These are phyloP conservation scores for Crassisporium funariophilum DNA, from an alignment of 768 basidiomycete genomes.

Conservation along the genomic window DNA sequence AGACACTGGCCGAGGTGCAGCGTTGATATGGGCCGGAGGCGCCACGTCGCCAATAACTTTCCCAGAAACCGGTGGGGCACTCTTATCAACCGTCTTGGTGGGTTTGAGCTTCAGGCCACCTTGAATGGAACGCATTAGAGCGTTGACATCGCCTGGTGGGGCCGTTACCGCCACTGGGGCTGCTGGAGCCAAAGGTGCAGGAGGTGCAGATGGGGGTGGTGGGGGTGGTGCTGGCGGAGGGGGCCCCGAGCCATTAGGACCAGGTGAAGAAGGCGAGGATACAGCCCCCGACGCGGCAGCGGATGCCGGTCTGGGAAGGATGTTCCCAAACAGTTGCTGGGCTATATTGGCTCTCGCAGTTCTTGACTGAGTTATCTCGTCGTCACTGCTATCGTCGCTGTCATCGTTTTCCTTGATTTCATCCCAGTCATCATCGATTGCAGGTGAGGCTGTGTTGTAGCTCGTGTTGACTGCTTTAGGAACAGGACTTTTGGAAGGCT, in stretches of 20 bases:
- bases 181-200: slow-evolving; percentile 41
- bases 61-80: slow-evolving; percentile 68
- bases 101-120: slow-evolving; percentile 71
- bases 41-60: slow-evolving; percentile 75
- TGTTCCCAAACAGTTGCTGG: slow-evolving; percentile 72
- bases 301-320: slow-evolving; percentile 64
- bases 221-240: slow-evolving; percentile 23
- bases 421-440: slow-evolving; percentile 80
- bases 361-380: slow-evolving; percentile 72
- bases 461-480: slow-evolving; percentile 54
- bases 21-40: slow-evolving; percentile 70
- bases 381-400: slow-evolving; percentile 75
- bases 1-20: slow-evolving; percentile 43
- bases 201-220: slow-evolving; percentile 35
- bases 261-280: slow-evolving; percentile 39
- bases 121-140: slow-evolving; percentile 80
- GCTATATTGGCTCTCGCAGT: slow-evolving; percentile 73
- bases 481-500: slow-evolving; percentile 51
- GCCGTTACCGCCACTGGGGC: slow-evolving; percentile 35
- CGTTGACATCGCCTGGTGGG: slow-evolving; percentile 53
- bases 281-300: too few relatives aligned
- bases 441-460: slow-evolving; percentile 64
- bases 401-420: slow-evolving; percentile 74
- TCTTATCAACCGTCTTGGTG: slow-evolving; percentile 83
- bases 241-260: too few relatives aligned